Percentiles rank a stretch among this genome's conserved stretches.
Evolutionary conservation across 768 basidiomycete genomes (phyloP).

Genomic region (Wakefieldia striispora): DNA sequence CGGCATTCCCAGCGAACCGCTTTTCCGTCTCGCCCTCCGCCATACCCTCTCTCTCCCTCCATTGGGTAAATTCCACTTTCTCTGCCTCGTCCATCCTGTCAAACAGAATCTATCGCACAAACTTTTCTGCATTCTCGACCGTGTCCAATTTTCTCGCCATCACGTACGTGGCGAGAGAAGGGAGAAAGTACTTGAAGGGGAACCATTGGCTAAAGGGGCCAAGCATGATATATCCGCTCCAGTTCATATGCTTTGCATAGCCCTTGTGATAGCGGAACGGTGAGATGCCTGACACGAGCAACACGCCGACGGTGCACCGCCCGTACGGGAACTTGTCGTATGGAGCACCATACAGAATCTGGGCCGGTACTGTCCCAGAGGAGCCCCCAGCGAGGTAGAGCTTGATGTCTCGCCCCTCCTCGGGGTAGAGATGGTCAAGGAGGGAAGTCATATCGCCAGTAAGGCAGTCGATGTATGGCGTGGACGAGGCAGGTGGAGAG

Average conservation of each 20-base stretch:
- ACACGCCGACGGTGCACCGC: constrained; percentile 42
- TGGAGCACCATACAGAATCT: constrained; percentile 53
- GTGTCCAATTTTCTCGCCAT: constrained; percentile 38
- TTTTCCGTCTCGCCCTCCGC: constrained; percentile 44
- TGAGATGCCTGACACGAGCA: constrained; percentile 46
- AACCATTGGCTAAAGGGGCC: constrained; percentile 45
- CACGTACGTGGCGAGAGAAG: constrained; percentile 30
- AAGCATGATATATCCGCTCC: constrained; percentile 44
- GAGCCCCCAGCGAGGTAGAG: constrained; percentile 54
- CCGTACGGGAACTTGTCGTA: constrained; percentile 52
- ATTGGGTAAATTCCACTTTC: constrained; percentile 34
- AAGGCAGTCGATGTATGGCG: constrained; percentile 41
- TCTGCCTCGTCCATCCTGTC: constrained; percentile 39
- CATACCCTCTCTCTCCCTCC: constrained; percentile 40
- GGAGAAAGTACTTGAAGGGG: constrained; percentile 38
- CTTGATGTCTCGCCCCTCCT: constrained; percentile 34
- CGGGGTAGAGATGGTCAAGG: constrained; percentile 50
- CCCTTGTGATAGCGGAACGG: constrained; percentile 46
- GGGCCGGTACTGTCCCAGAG: constrained; percentile 52
- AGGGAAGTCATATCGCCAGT: constrained; percentile 45
- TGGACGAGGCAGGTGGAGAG: constrained; percentile 36
- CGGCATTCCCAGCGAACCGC: constrained; percentile 39
- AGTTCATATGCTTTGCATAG: constrained; percentile 46
- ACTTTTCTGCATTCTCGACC: constrained; percentile 39
- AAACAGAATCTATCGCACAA: constrained; percentile 39